These are phyloP conservation scores for Colletotrichum tanaceti DNA, from an alignment of 2,329 filamentous ascomycete species.

Conservation along the genomic window DNA sequence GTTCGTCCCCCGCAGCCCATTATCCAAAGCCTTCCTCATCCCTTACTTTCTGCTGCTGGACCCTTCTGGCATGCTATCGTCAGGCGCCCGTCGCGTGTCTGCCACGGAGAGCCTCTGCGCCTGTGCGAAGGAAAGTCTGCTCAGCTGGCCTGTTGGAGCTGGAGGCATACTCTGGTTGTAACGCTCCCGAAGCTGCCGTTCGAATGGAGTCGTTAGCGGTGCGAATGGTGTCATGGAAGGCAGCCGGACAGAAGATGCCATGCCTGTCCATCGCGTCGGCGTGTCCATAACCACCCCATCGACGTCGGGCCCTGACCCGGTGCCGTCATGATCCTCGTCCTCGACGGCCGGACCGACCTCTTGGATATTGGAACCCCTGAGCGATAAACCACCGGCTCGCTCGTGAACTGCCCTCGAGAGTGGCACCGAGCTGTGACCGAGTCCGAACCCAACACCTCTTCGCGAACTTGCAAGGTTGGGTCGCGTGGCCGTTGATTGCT, in stretches of 20 bases:
- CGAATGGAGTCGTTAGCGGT: constrained; percentile 58
- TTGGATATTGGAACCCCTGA: constrained; percentile 22
- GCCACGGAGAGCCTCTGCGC: constrained; percentile 25
- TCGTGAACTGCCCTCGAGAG: constrained; percentile 32
- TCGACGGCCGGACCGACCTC: constrained; percentile 20
- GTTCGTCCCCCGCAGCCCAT: not conserved
- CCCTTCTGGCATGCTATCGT: not conserved
- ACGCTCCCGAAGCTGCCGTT: constrained; percentile 49
- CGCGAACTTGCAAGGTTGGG: constrained; percentile 24
- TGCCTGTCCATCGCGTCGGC: constrained; percentile 60
- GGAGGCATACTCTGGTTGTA: constrained; percentile 31
- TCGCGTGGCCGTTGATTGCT: constrained; percentile 11
- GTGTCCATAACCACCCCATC: constrained; percentile 49
- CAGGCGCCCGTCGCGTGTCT: constrained; percentile 8
- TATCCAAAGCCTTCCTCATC: not conserved
- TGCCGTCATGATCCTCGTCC: constrained; percentile 37
- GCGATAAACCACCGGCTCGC: constrained; percentile 13
- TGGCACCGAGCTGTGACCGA: constrained; percentile 17
- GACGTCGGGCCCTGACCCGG: constrained; percentile 19
- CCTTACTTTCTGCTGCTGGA: not conserved
- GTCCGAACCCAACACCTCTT: constrained; percentile 8
- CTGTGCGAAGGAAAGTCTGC: constrained; percentile 33
- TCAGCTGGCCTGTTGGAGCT: constrained; percentile 11
- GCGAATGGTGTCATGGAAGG: constrained; percentile 57
- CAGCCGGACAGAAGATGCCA: constrained; percentile 52